Conservation (phyloP, 306 rosid genomes). For the Cicer pinnatifidum region DNA sequence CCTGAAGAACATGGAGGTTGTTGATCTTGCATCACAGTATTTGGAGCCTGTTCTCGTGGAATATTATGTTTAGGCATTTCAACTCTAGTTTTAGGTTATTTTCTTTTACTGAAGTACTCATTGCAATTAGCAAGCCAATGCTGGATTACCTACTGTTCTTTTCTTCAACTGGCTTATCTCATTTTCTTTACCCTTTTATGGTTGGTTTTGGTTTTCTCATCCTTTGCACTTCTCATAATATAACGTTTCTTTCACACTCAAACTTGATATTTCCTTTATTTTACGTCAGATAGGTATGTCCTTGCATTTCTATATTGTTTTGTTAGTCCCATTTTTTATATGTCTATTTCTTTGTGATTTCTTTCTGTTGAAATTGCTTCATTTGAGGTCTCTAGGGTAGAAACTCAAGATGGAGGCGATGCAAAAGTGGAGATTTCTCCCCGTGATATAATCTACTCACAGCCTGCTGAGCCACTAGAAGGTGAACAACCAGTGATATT, state of each 20-base stretch:
- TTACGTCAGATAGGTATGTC: slow-evolving; percentile 8
- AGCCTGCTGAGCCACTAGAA: slow-evolving; percentile 81
- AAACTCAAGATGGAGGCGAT: slow-evolving; percentile 97
- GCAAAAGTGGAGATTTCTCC: slow-evolving; percentile 94
- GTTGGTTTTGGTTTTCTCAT: slow-evolving; percentile 21
- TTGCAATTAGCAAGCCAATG: slow-evolving; percentile 34
- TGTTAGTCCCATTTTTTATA: slow-evolving; percentile 21
- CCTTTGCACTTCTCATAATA: slow-evolving; percentile 14
- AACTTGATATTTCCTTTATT: slow-evolving; percentile 20
- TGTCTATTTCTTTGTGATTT: slow-evolving; percentile 31
- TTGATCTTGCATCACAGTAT: slow-evolving; percentile 25
- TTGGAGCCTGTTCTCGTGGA: slow-evolving; percentile 19
- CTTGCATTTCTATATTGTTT: slow-evolving; percentile 37
- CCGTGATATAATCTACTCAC: slow-evolving; percentile 86
- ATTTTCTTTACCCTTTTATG: slow-evolving; percentile 10
- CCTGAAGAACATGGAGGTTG: slow-evolving; percentile 5
- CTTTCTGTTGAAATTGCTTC: slow-evolving; percentile 38
- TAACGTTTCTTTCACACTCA: slow-evolving; percentile 27
- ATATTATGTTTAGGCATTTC: slow-evolving; percentile 34
- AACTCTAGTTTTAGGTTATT: slow-evolving; percentile 15
- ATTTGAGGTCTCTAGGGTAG: slow-evolving; percentile 72
- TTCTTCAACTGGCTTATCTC: slow-evolving; percentile 14
- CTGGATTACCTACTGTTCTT: slow-evolving; percentile 15
- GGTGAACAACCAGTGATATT: slow-evolving; percentile 67
- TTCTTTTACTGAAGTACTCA: slow-evolving; percentile 24